Base-by-base conservation (phyloP, 805 yeast species). In the Candida schatavii region DNA sequence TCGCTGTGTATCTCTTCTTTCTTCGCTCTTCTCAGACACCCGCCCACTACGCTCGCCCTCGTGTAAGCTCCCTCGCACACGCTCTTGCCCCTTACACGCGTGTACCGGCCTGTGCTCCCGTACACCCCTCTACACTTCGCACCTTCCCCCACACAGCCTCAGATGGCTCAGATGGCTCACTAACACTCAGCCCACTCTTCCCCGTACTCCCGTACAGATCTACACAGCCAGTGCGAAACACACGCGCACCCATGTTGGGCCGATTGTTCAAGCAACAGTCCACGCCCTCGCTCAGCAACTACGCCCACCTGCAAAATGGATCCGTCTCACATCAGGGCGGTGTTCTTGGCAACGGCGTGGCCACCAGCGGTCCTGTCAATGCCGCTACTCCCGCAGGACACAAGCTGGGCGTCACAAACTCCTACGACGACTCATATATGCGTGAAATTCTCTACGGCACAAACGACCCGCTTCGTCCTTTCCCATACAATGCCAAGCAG, bases 391-490 rank as follows among this genome's bases (percentile, higher is more conserved):
- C 30, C 30, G 10, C 31, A 23, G 35, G 32, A 23, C 13, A 6
- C 19, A 36, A 32, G 41, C 40, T 19, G 42, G 39, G 3, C 21
- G 26, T 40, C 20, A 25, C 41, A n/a, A 26, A 56, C 49, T 61
- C 69, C 3, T 66, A 59, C 40, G 78, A 74, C 18, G 78, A 74
- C 52, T 55, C 68, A 22, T 66, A 69, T 50, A 67, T 75, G 1
- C 54, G 78, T 25, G 70, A 70, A 28, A 66, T 72, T 30, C 57
- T 75, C n/a, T 75, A 74, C 47, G 80, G 78, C 2, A 60, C 72
- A 0, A 47, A 58, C 20, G 58, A 61, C 35, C 62, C 55, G 15
- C 46, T 64, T 27, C 46, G 49, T 40, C 63, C 66, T 1, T 53
- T 35, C 41, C 56, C 53, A 17, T 51, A 62, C 38, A 62, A 59